Percentiles rank a stretch among this genome's conserved stretches.
Conservation (phyloP, 495 filamentous ascomycete species). For the Hypoxylon crocopeplum region DNA sequence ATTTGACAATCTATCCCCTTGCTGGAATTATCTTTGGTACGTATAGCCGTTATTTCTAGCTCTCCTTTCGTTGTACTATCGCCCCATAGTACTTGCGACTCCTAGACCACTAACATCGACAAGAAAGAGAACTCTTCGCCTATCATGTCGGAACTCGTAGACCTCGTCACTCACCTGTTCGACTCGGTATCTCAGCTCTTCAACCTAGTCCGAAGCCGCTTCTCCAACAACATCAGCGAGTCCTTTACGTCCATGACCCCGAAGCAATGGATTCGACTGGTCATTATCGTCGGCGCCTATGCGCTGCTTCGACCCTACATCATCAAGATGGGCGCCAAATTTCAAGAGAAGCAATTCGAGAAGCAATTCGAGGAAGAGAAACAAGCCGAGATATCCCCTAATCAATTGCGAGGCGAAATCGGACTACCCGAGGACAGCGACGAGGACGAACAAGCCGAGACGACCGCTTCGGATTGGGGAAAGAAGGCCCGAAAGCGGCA, state of each 20-base stretch:
- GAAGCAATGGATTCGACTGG: conserved; percentile 66
- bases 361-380: conserved; percentile 45
- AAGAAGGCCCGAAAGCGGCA: conserved; percentile 69
- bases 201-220: conserved; percentile 45
- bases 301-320: conserved; percentile 71
- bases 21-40: no score
- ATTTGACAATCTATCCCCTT: no score
- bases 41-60: no score
- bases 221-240: conserved; percentile 61
- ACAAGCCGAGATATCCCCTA: conserved; percentile 52
- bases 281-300: conserved; percentile 67
- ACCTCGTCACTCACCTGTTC: conserved; percentile 38
- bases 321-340: conserved; percentile 52
- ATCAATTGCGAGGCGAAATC: conserved; percentile 58
- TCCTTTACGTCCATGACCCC: conserved; percentile 62
- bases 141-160: conserved; percentile 46
- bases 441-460: conserved; percentile 47
- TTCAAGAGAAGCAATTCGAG: conserved; percentile 56
- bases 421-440: conserved; percentile 64
- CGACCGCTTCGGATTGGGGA: conserved; percentile 56
- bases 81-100: neutral
- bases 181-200: conserved; percentile 36
- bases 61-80: neutral
- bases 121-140: conserved; percentile 10
- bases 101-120: neutral